Conservation (phyloP, 169 alveolate genomes). For the Eimeria acervulina region DNA sequence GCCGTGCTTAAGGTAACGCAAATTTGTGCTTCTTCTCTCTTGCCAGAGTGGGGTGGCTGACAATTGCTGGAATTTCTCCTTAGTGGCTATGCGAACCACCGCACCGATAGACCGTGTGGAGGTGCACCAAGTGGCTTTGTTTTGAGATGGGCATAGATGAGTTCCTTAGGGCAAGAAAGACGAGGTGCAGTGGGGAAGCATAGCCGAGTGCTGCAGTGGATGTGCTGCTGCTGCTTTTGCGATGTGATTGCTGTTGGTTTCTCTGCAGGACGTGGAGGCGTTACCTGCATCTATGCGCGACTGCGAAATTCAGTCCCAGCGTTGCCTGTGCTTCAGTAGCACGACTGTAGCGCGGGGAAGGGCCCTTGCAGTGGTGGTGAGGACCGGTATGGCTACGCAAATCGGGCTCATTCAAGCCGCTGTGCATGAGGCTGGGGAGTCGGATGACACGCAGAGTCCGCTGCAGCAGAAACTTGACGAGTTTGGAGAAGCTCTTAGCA, state of each 20-base stretch:
- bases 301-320: slow-evolving; percentile 91
- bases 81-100: too few species aligned
- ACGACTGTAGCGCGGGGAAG: slow-evolving; percentile 97
- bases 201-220: background rate
- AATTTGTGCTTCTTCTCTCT: background rate
- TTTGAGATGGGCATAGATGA: background rate
- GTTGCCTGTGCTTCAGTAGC: slow-evolving; percentile 95
- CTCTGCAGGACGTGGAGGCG: slow-evolving; percentile 86
- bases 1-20: slow-evolving; percentile 90
- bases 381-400: slow-evolving; percentile 99
- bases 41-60: background rate
- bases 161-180: background rate
- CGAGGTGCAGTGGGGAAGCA: background rate
- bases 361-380: slow-evolving; percentile 96
- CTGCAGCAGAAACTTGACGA: slow-evolving; percentile 97
- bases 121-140: background rate
- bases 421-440: slow-evolving; percentile 96
- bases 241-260: slow-evolving; percentile 41
- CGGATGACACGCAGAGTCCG: slow-evolving; percentile 97
- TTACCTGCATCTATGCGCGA: slow-evolving; percentile 85
- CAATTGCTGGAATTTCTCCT: background rate
- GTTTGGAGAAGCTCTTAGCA: slow-evolving; percentile 97
- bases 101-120: too few species aligned
- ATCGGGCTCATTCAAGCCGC: slow-evolving; percentile 98
- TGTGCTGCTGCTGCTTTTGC: background rate